Evolutionary conservation across 768 basidiomycete genomes (phyloP).

Genomic region (Dictyophora rubrovolvata): DNA sequence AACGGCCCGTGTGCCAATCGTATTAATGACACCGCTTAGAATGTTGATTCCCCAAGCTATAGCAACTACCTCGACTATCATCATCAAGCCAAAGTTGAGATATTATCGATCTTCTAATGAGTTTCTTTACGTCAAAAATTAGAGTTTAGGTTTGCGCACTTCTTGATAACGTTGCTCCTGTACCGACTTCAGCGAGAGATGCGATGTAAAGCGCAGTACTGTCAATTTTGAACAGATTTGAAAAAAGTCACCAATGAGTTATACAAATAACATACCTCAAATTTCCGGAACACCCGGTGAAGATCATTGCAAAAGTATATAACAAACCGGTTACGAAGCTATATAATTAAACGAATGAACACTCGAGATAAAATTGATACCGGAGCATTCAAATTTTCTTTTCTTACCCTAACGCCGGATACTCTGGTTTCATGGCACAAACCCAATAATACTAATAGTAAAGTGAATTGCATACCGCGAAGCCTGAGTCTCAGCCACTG

Average conservation of each 20-base stretch:
- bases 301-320: slow-evolving; percentile 49
- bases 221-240: too few species aligned
- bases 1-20: slow-evolving; percentile 45
- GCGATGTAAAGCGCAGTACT: slow-evolving; percentile 47
- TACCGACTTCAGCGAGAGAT: slow-evolving; percentile 40
- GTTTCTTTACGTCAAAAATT: too few species aligned
- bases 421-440: slow-evolving; percentile 47
- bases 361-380: background rate
- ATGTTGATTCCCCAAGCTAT: slow-evolving; percentile 53
- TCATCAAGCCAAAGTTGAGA: background rate
- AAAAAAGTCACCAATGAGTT: background rate
- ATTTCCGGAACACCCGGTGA: slow-evolving; percentile 51
- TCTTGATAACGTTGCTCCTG: slow-evolving; percentile 32
- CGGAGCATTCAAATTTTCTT: slow-evolving; percentile 4
- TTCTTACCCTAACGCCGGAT: slow-evolving; percentile 44
- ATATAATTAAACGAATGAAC: background rate
- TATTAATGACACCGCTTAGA: slow-evolving; percentile 43
- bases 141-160: background rate
- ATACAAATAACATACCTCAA: slow-evolving; percentile 27
- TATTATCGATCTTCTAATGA: too few species aligned
- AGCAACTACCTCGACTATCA: slow-evolving; percentile 36
- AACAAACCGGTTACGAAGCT: slow-evolving; percentile 44
- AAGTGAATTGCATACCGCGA: background rate
- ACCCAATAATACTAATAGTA: slow-evolving; percentile 44
- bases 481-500: too few species aligned